These are phyloP conservation scores for Tricholoma matsutake DNA, from an alignment of 768 basidiomycete genomes.

Conservation along the genomic window DNA sequence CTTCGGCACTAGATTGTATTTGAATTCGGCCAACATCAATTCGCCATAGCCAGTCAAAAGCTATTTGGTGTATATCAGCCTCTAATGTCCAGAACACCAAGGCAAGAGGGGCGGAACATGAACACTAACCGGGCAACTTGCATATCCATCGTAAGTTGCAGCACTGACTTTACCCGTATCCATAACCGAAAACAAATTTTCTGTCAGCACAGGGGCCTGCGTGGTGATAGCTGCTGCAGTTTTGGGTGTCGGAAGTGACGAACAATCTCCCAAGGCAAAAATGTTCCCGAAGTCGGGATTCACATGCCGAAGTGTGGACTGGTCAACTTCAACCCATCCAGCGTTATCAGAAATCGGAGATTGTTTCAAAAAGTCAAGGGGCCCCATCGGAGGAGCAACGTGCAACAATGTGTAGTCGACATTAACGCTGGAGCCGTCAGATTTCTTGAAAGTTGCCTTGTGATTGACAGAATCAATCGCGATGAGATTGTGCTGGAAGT, in stretches of 20 bases:
- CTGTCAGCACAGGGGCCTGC: constrained; percentile 86
- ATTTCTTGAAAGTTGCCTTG: constrained; percentile 81
- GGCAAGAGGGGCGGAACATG: constrained; percentile 1
- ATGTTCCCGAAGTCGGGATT: constrained; percentile 81
- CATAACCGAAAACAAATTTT: constrained; percentile 79
- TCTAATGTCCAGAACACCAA: not conserved
- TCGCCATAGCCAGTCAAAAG: constrained; percentile 79
- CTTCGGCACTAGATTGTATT: constrained; percentile 84
- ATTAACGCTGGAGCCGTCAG: constrained; percentile 64
- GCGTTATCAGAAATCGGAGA: constrained; percentile 75
- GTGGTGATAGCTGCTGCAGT: constrained; percentile 92
- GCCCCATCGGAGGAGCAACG: constrained; percentile 90
- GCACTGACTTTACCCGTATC: constrained; percentile 65
- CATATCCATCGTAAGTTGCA: constrained; percentile 85
- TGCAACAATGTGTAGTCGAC: constrained; percentile 84
- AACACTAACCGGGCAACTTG: constrained; percentile 74
- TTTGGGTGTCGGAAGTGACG: constrained; percentile 91
- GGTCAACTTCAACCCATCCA: constrained; percentile 90
- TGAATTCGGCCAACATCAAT: constrained; percentile 90
- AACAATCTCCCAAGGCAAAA: constrained; percentile 91
- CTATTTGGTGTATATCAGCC: constrained; percentile 31
- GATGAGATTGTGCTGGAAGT: constrained; percentile 82
- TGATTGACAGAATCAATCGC: constrained; percentile 67
- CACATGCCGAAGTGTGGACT: constrained; percentile 75
- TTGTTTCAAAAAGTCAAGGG: constrained; percentile 73